Percentiles rank a stretch among this genome's conserved stretches.
phyloP scores from a whole-genome alignment of 2,329 filamentous ascomycete genomes.

The Penicillium hesseltinei region DNA sequence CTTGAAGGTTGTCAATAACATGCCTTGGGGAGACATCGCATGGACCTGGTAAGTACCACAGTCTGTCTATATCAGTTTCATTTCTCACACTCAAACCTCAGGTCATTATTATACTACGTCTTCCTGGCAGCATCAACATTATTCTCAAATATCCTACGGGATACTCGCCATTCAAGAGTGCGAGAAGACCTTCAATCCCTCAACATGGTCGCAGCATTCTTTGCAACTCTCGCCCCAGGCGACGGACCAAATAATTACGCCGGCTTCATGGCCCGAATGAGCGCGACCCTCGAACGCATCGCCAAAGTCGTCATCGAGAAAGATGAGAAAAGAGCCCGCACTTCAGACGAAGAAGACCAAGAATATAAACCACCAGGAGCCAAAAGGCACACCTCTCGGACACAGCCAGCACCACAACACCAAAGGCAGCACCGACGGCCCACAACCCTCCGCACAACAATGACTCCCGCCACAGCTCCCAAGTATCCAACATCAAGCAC shows the following conservation, averaged over 20 bases:
- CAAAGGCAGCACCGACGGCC: constrained; percentile 7
- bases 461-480: constrained; percentile 1
- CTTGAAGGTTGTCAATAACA: constrained; percentile 86
- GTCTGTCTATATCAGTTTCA: not conserved
- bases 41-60: constrained; percentile 75
- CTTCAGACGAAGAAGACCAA: constrained; percentile 28
- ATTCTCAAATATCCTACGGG: constrained; percentile 90
- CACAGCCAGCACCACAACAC: constrained; percentile 7
- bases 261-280: constrained; percentile 84
- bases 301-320: constrained; percentile 83
- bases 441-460: constrained; percentile 7
- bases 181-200: constrained; percentile 82
- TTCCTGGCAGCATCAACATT: constrained; percentile 88
- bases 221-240: constrained; percentile 72
- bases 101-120: constrained; percentile 88
- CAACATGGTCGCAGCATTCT: constrained; percentile 82
- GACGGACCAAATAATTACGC: constrained; percentile 83
- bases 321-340: constrained; percentile 62
- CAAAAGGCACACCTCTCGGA: constrained; percentile 27
- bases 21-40: constrained; percentile 87
- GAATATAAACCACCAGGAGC: constrained; percentile 3
- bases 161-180: constrained; percentile 76
- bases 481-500: constrained; percentile 8
- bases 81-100: constrained; percentile 24
- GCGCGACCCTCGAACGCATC: constrained; percentile 88